Conservation (phyloP, 2,329 filamentous ascomycete genomes). For the Talaromyces sp. region DNA sequence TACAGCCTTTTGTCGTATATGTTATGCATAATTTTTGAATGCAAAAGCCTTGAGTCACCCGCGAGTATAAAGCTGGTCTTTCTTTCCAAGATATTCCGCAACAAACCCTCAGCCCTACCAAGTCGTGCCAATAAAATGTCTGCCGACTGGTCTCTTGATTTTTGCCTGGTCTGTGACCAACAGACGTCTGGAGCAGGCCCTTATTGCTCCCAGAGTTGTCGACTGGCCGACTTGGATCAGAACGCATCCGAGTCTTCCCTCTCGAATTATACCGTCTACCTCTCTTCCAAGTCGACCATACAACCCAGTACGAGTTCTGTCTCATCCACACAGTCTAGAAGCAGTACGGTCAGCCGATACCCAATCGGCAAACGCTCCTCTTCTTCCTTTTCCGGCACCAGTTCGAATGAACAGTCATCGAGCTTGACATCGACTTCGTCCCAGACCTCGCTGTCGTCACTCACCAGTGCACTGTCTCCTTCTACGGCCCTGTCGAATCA, state of each 20-base stretch:
- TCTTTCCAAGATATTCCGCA: neutral
- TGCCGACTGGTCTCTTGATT: constrained; percentile 74
- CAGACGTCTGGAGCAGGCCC: constrained; percentile 69
- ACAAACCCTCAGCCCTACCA: neutral
- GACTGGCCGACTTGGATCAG: constrained; percentile 80
- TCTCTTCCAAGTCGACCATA: constrained; percentile 19
- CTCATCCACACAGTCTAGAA: neutral
- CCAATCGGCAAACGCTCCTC: constrained; percentile 23
- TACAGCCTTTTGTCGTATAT: constrained; percentile 6
- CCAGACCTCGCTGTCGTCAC: constrained; percentile 77
- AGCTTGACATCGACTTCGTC: constrained; percentile 63
- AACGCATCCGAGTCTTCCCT: constrained; percentile 49
- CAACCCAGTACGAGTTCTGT: constrained; percentile 13
- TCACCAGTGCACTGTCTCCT: constrained; percentile 60
- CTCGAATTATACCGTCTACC: constrained; percentile 19
- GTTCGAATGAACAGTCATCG: constrained; percentile 4
- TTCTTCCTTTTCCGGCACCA: constrained; percentile 5
- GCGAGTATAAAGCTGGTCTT: neutral
- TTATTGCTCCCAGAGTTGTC: constrained; percentile 91
- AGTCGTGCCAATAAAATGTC: constrained; percentile 26
- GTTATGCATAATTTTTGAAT: neutral
- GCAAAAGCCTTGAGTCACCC: neutral
- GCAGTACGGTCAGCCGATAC: constrained; percentile 16
- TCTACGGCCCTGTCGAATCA: constrained; percentile 63
- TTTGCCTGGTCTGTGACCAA: constrained; percentile 90